These are phyloP conservation scores for Talaromyces proteolyticus DNA, from an alignment of 495 filamentous ascomycete genomes.

Conservation along the genomic window DNA sequence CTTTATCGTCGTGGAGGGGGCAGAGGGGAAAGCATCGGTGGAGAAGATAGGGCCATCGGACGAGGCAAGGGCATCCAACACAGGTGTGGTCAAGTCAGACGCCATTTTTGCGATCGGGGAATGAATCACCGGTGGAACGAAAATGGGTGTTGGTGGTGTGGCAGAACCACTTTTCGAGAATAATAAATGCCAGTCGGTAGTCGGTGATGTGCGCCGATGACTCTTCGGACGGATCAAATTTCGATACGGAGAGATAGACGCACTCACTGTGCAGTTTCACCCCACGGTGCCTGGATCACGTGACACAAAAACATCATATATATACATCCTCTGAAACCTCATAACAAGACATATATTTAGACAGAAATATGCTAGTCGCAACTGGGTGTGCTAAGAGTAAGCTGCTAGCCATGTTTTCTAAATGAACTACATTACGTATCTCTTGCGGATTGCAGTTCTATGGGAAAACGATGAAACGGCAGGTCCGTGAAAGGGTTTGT, in stretches of 20 bases:
- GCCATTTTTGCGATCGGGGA: conserved; percentile 38
- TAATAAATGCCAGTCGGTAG: too few species aligned
- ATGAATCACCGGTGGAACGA: background rate
- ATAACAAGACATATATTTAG: too few species aligned
- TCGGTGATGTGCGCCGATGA: conserved; percentile 4
- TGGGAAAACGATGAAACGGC: too few species aligned
- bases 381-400: too few species aligned
- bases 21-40: conserved; percentile 67
- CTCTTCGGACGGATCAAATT: conserved; percentile 20
- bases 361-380: too few species aligned
- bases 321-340: too few species aligned
- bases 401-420: too few species aligned
- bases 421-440: too few species aligned
- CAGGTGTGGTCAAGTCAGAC: conserved; percentile 56
- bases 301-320: too few species aligned
- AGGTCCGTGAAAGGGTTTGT: too few species aligned
- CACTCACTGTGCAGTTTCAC: conserved; percentile 18
- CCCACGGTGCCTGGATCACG: conserved; percentile 15
- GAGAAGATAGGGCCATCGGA: conserved; percentile 62
- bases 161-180: too few species aligned
- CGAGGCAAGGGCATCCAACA: conserved; percentile 63
- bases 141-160: conserved; percentile 12
- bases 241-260: conserved; percentile 15
- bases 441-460: too few species aligned
- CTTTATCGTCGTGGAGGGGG: conserved; percentile 68